Conservation (phyloP, 2,329 filamentous ascomycete genomes). For the Hymenoscyphus repandus region DNA sequence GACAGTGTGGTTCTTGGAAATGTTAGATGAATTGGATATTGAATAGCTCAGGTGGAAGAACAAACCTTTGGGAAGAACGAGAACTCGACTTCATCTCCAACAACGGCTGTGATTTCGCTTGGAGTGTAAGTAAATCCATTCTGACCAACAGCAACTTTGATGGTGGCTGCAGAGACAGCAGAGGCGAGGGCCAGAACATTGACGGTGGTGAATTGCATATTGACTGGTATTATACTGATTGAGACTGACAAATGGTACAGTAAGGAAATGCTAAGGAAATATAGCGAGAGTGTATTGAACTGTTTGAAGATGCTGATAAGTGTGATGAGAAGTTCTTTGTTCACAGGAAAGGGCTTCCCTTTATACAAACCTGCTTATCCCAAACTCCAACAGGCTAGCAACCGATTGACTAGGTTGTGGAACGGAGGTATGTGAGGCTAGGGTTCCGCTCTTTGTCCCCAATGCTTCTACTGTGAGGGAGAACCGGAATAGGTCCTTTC, state of each 20-base stretch:
- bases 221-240: conserved; percentile 1
- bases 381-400: not conserved
- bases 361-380: not conserved
- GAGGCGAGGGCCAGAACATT: conserved; percentile 13
- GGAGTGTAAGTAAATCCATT: conserved; percentile 78
- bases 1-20: conserved; percentile 31
- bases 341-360: conserved; percentile 1
- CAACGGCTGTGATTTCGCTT: conserved; percentile 31
- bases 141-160: conserved; percentile 74
- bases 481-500: conserved; percentile 7
- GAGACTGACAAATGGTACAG: not conserved
- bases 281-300: conserved; percentile 4
- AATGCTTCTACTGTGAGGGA: not conserved
- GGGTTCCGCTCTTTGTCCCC: not conserved
- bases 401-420: no score
- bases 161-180: conserved; percentile 11
- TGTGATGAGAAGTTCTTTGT: not conserved
- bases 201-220: conserved; percentile 19
- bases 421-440: not conserved
- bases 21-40: conserved; percentile 1
- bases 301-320: not conserved
- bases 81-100: conserved; percentile 32
- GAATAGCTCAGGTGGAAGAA: not conserved
- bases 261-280: not conserved
- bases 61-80: conserved; percentile 30